Conservation (phyloP, 805 yeast genomes). For the Yarrowia alimentaria region DNA sequence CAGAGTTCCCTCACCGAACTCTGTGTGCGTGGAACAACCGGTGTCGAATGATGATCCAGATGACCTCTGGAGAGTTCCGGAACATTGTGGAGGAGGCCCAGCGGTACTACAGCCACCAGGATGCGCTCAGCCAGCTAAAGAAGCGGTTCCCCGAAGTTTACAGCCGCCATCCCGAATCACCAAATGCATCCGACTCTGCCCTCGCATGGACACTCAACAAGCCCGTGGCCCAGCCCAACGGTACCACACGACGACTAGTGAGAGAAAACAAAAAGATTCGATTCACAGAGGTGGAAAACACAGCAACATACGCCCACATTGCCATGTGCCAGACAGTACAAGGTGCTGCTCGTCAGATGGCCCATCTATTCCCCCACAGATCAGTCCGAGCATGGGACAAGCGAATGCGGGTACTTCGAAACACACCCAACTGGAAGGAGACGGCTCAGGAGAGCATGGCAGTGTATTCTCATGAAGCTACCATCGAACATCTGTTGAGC, state of each 20-base stretch:
- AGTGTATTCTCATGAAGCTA: conserved; percentile 1
- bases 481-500: conserved; percentile 2
- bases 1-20: conserved; percentile 18
- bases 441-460: not conserved
- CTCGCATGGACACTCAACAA: conserved; percentile 5
- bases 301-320: conserved; percentile 15
- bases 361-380: conserved; percentile 20
- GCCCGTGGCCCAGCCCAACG: not conserved
- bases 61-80: conserved; percentile 1
- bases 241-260: conserved; percentile 8
- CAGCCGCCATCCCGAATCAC: not conserved
- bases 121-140: conserved; percentile 8
- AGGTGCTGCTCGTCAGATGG: conserved; percentile 25
- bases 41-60: conserved; percentile 23
- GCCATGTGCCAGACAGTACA: conserved; percentile 17
- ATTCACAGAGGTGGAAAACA: conserved; percentile 14
- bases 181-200: too few relatives aligned
- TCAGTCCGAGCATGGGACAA: conserved; percentile 27
- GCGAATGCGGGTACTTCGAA: conserved; percentile 15
- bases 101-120: not conserved
- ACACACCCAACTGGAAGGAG: conserved; percentile 10
- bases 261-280: conserved; percentile 21
- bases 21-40: conserved; percentile 19
- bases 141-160: conserved; percentile 20
- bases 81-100: conserved; percentile 5